Evolutionary conservation across 192 early-diverging fungal species (phyloP), one percentile per base, ranked within the genome.

Genomic region (Obelidium mucronatum): DNA sequence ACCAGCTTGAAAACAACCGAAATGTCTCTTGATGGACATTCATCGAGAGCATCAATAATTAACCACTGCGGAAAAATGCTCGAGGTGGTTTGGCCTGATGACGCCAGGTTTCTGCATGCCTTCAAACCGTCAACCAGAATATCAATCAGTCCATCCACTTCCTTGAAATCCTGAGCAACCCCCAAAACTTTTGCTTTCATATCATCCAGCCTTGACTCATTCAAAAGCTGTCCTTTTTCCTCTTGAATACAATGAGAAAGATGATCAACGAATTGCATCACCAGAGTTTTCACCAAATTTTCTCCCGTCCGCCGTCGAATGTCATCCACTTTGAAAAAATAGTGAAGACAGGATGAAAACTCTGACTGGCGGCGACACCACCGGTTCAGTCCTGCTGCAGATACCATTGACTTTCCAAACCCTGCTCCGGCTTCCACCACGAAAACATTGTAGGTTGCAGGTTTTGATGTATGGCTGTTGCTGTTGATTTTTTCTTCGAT

Each of bases 391-490:
- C 31, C 62, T 6, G 24, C 11, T 19, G 62, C 66, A 33, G 4
- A 48, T 24, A 52, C 24, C 26, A 67, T 52, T n/a, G 66, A 67
- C 44, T 67, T 67, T 67, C 66, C 66, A 33, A 67, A 67, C 40
- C 66, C 66, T 24, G 66, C 26, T 6, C 40, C 40, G 34, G 66
- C 66, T 28, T 51, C 40, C n/a, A 67, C 22, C 15, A 67, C 48
- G 31, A 30, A 37, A 26, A 8, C 39, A 17, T 65, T 15, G 30
- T 13, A 48, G 8, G 4, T 35, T 28, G n/a, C 11, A 8, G 24
- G 13, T 13, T 24, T 30, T n/a, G n/a, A n/a, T n/a, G n/a, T n/a
- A n/a, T n/a, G n/a, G n/a, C n/a, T n/a, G n/a, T n/a, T n/a, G n/a
- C n/a, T n/a, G n/a, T n/a, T n/a, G n/a, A n/a, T n/a, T 30, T 30